These are phyloP conservation scores for Lipomyces yarrowii DNA, from an alignment of 1,139 yeast genomes.

Conservation along the genomic window DNA sequence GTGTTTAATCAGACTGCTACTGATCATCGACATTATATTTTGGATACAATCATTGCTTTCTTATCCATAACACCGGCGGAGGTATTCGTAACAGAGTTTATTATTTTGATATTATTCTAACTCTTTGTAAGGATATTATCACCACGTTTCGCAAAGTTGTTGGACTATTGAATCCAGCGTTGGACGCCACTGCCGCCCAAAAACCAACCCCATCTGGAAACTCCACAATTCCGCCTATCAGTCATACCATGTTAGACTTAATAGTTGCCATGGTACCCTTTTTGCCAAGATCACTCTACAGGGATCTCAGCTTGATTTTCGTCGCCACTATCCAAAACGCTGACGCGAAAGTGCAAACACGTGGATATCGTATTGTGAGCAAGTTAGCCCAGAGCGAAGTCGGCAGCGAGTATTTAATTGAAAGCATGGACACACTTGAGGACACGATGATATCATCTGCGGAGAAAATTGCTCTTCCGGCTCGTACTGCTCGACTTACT, in stretches of 20 bases:
- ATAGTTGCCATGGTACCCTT: conserved; percentile 84
- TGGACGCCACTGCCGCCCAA: conserved; percentile 57
- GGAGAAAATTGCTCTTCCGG: conserved; percentile 56
- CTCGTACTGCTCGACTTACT: conserved; percentile 58
- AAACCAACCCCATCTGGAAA: conserved; percentile 26
- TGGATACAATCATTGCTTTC: conserved; percentile 83
- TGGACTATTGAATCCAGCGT: conserved; percentile 68
- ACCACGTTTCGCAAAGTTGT: conserved; percentile 84
- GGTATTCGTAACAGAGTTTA: background rate
- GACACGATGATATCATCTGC: conserved; percentile 59
- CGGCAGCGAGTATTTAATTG: conserved; percentile 52
- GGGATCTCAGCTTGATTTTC: conserved; percentile 77
- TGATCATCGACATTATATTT: conserved; percentile 78
- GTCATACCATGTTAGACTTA: conserved; percentile 88
- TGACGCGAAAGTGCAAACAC: conserved; percentile 73
- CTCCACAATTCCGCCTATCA: conserved; percentile 45
- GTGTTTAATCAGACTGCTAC: conserved; percentile 86
- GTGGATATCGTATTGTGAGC: conserved; percentile 81
- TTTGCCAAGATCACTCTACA: conserved; percentile 69
- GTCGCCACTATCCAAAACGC: conserved; percentile 64
- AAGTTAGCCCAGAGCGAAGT: conserved; percentile 67
- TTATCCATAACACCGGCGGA: conserved; percentile 67
- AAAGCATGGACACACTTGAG: conserved; percentile 32
- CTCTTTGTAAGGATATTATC: conserved; percentile 12
- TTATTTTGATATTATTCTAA: background rate